Conservation (phyloP, 2,329 filamentous ascomycete species). For the Emmonsiellopsis sp. region DNA sequence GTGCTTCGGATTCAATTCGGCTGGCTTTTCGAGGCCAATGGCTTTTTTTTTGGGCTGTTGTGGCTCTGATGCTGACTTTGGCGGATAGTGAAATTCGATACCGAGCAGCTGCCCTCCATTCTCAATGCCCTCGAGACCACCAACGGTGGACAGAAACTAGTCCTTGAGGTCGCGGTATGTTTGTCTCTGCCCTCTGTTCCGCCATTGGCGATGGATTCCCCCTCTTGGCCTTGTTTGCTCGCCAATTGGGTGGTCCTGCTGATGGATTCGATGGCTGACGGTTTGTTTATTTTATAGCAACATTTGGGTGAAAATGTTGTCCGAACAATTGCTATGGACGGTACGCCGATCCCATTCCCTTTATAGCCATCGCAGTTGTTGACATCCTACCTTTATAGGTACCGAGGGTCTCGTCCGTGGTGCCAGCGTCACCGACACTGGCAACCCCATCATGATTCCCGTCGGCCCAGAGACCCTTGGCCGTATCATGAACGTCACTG, state of each 20-base stretch:
- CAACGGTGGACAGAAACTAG: slow-evolving; percentile 88
- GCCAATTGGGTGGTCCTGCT: slow-evolving; percentile 7
- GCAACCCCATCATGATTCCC: slow-evolving; percentile 89
- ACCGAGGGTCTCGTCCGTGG: slow-evolving; percentile 99
- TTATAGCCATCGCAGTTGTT: not conserved
- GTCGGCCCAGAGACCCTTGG: slow-evolving; percentile 89
- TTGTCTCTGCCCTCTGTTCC: slow-evolving; percentile 8
- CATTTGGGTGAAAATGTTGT: slow-evolving; percentile 99
- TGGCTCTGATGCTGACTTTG: slow-evolving; percentile 16
- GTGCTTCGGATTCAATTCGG: no score
- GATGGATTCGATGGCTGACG: slow-evolving; percentile 9
- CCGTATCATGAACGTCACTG: slow-evolving; percentile 99
- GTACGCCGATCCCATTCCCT: slow-evolving; percentile 44
- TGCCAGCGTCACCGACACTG: slow-evolving; percentile 74
- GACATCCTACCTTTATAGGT: slow-evolving; percentile 46
- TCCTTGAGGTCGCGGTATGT: slow-evolving; percentile 91
- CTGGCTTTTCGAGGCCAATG: not conserved
- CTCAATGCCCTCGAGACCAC: slow-evolving; percentile 89
- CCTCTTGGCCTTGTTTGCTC: not conserved
- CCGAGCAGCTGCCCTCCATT: slow-evolving; percentile 87
- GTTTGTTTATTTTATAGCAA: slow-evolving; percentile 55
- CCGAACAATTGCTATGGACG: slow-evolving; percentile 99
- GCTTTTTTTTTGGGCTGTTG: slow-evolving; percentile 3
- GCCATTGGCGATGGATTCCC: not conserved
- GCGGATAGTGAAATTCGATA: slow-evolving; percentile 83